Conservation (phyloP, 2,329 filamentous ascomycete species). For the Pseudogymnoascus sp. region DNA sequence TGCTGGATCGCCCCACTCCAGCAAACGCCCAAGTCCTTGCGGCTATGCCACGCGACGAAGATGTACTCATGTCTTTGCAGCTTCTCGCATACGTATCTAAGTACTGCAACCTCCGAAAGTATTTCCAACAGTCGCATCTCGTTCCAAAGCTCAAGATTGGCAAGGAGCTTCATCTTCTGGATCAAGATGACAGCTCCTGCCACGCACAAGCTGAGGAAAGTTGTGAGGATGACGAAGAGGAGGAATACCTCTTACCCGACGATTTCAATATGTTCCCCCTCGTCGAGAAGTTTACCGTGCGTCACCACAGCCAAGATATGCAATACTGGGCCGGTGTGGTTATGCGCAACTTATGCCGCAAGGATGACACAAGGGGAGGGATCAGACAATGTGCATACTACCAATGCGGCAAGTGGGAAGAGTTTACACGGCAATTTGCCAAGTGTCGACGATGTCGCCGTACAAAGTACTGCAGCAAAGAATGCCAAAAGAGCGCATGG, state of each 20-base stretch:
- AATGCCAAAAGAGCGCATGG: conserved; percentile 99
- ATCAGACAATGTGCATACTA: conserved; percentile 98
- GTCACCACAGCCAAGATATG: conserved; percentile 94
- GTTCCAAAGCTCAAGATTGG: conserved; percentile 89
- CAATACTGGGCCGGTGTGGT: conserved; percentile 99
- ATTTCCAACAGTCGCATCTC: conserved; percentile 91
- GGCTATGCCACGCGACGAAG: conserved; percentile 92
- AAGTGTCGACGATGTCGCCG: conserved; percentile 94
- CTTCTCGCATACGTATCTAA: conserved; percentile 96
- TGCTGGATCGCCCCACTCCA: conserved; percentile 64
- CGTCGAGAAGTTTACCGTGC: conserved; percentile 95
- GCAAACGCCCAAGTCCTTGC: conserved; percentile 67
- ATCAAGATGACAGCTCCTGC: conserved; percentile 52
- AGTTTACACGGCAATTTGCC: conserved; percentile 92
- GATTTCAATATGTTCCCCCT: conserved; percentile 98
- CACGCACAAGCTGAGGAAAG: conserved; percentile 23
- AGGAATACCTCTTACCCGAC: conserved; percentile 86
- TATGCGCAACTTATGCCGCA: conserved; percentile 96
- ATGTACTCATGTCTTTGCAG: conserved; percentile 96
- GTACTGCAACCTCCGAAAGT: conserved; percentile 91
- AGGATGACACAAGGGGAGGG: conserved; percentile 88
- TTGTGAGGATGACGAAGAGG: conserved; percentile 48
- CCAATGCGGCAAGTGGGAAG: conserved; percentile 97
- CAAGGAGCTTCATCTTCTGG: conserved; percentile 72
- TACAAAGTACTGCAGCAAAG: conserved; percentile 99